Evolutionary conservation across 116 monocot species (phyloP), one percentile per base, ranked within the genome.

Genomic region (Trichopus zeylanicus): DNA sequence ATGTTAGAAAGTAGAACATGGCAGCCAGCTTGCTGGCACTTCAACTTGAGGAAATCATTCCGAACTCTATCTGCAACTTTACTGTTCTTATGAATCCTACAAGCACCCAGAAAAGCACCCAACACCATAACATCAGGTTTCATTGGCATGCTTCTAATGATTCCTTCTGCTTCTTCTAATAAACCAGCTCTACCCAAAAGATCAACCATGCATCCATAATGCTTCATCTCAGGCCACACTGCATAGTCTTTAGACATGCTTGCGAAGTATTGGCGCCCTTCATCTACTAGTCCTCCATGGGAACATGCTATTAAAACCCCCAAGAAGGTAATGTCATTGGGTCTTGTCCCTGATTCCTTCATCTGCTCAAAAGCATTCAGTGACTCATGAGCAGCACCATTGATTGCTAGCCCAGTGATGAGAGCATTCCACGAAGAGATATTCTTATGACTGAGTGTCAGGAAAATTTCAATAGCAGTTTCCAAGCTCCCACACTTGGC

Each of bases 391-490:
- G 86, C 67, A 15, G 54, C 46, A 4, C 91, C 80, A 60, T 80
- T 83, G 9, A 91, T 35, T 0, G 79, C 91, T 23, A 86, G 49
- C 2, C 91, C 87, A 6, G 75, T 70, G 31, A 91, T 86, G 62
- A 91, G 51, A 21, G 91, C 77, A 70, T 91, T 91, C 91, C 91
- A 91, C 4, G 72, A 59, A 19, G 91, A 91, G 19, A 91, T 67
- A 59, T 86, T 86, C 48, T 64, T 76, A 3, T 39, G 33, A 4
- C 46, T 32, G 66, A 86, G 49, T 24, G 66, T 66, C 20, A 67
- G 39, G 55, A 91, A 91, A 8, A 83, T n/a, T 18, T 52, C 31
- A 21, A 57, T 4, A n/a, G 73, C 65, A 11, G 60, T 31, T 53
- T 69, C 39, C 16, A 66, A 32, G 19, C 60, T 19, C 1, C 79